Base-by-base conservation (phyloP, 1,139 yeast species). In the Diutina catenulata region DNA sequence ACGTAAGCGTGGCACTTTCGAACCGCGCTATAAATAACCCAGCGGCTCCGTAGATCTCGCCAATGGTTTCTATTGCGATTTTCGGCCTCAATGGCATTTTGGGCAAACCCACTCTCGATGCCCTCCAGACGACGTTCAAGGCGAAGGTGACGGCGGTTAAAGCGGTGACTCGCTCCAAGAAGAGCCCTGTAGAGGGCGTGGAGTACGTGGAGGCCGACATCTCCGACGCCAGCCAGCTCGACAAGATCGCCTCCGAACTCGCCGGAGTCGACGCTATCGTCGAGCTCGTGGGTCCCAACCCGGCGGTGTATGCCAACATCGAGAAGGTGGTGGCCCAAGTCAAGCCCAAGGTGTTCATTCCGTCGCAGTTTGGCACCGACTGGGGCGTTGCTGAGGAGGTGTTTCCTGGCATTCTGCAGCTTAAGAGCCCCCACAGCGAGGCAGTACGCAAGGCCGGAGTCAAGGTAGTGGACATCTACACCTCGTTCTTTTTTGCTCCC, bases 341-440 rank as follows among this genome's bases (percentile, higher is more conserved):
- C 29, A 65, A 62, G 47, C 75, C 76, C 35, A 68, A 71, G 50
- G 48, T 76, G 26, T 76, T 66, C 53, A 64, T 77, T 41, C 80
- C 83, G 28, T 70, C 82, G 3, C 82, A 76, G 49, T 77, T 71
- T 47, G 84, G 84, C 36, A 49, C 59, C 29, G 74, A 74, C 38
- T 11, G 24, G 11, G 23, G 24, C 11, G 47, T 51, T 14, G 52
- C 50, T 14, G 43, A 45, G 8, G 45, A 44, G 22, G 42, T 46
- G 39, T 51, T 60, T 22, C 64, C 66, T 3, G 64, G 62, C 1
- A 59, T 63, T 46, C 49, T 72, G 24, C 47, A 40, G 1, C 15
- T 44, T 21, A 77, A 77, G 55, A 38, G 50, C 1, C 52, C 48
- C 2, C 75, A 69, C 48, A 56, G 68, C 4, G 50, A 51, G 3